phyloP scores from a whole-genome alignment of 2,329 filamentous ascomycete genomes.

The Dactylellina drechsleri region DNA sequence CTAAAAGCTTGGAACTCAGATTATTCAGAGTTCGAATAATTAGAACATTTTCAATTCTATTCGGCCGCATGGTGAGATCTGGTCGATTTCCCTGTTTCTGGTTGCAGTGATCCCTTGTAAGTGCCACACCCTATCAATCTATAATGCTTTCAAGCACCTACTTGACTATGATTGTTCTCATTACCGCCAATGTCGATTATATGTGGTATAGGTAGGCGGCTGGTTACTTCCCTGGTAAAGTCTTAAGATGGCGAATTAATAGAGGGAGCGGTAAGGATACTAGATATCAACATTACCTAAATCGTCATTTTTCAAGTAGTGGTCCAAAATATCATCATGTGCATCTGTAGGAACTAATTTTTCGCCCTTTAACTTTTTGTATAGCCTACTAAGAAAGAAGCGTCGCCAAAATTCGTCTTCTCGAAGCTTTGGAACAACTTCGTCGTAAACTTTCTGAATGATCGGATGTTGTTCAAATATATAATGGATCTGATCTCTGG shows the following conservation, averaged over 20 bases:
- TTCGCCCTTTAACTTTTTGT: constrained; percentile 91
- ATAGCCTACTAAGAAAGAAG: constrained; percentile 90
- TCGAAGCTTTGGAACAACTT: constrained; percentile 83
- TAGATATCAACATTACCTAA: constrained; percentile 60
- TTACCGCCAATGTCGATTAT: constrained; percentile 94
- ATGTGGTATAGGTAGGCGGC: constrained; percentile 77
- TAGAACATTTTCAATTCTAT: constrained; percentile 77
- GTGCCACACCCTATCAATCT: neutral
- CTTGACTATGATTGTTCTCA: constrained; percentile 83
- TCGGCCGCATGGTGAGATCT: constrained; percentile 87
- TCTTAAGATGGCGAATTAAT: constrained; percentile 13
- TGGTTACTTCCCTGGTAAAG: constrained; percentile 66
- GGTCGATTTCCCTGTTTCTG: constrained; percentile 83
- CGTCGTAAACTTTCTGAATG: constrained; percentile 89
- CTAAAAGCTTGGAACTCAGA: constrained; percentile 92
- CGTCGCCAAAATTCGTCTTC: constrained; percentile 90
- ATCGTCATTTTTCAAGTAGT: constrained; percentile 81
- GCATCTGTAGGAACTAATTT: constrained; percentile 81
- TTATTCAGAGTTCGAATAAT: constrained; percentile 90
- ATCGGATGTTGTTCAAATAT: constrained; percentile 94
- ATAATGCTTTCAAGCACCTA: constrained; percentile 9
- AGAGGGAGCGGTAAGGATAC: neutral
- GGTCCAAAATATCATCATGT: constrained; percentile 82
- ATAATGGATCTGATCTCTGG: constrained; percentile 88
- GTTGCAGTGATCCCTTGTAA: constrained; percentile 63